Base-by-base conservation (phyloP, 148 eudicot species). In the Vaccinium vitisidaea region DNA sequence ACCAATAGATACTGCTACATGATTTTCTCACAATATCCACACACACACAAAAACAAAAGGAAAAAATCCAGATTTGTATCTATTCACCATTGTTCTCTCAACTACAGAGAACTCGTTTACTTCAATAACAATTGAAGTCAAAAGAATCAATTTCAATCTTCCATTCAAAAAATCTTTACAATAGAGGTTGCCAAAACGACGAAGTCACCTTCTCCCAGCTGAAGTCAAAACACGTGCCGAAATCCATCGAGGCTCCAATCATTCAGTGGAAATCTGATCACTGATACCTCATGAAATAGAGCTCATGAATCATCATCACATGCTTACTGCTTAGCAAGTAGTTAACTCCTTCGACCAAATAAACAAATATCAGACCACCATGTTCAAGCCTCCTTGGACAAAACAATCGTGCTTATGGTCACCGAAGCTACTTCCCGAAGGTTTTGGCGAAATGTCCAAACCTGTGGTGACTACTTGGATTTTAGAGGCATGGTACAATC, bases 401-500 rank as follows among this genome's bases (percentile, higher is more conserved):
- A 56, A 49, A 75, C 4, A 65, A 67, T n/a, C 1, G 39, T 16
- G 48, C 77, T 82, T 25, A 27, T 50, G 77, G 48, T 67, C 58
- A 27, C 84, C 56, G 58, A 67, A 81, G 55, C 58, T 48, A 65
- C 16, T 32, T 27, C 85, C 82, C 65, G 15, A 85, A 79, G 73
- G 84, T 75, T 83, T 82, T 53, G n/a, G n/a, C 2, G 14, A 23
- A 13, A 19, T 77, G 56, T 49, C 32, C 18, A 55, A 86, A 80
- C 81, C 88, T 73, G 79, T 52, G 8, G 78, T 49, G 32, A 79
- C 84, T 74, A 70, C 80, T 93, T 91, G 69, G 88, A 82, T 91
- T 89, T 90, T 39, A 86, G 63, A 58, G 94, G 96, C 87, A 90
- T 80, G 69, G 89, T 90, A 81, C 90, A 91, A 87, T 95, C 98